Evolutionary conservation across 768 basidiomycete genomes (phyloP).

Genomic region (Pisolithus tinctorius): DNA sequence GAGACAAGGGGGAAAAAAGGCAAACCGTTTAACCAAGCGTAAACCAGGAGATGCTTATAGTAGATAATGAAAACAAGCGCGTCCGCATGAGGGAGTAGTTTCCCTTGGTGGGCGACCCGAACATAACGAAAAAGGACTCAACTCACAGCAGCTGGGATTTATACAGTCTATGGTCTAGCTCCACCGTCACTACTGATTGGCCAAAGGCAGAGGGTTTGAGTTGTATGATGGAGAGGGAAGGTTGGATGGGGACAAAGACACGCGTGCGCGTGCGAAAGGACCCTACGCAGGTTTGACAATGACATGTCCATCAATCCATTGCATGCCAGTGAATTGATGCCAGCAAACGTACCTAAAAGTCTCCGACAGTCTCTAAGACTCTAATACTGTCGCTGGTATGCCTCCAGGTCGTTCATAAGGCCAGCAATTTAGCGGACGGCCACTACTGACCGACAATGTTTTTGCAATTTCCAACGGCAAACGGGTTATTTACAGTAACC

Average conservation of each 20-base stretch:
- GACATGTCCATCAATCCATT: too few relatives aligned
- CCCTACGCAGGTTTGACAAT: not conserved
- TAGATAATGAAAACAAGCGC: conserved; percentile 17
- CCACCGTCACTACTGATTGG: not conserved
- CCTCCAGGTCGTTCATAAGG: too few relatives aligned
- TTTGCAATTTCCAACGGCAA: too few relatives aligned
- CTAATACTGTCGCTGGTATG: too few relatives aligned
- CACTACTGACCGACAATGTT: too few relatives aligned
- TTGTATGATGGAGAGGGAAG: conserved; percentile 7
- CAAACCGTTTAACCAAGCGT: conserved; percentile 5
- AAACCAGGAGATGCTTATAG: conserved; percentile 7
- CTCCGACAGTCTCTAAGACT: too few relatives aligned
- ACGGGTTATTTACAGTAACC: too few relatives aligned
- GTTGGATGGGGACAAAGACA: conserved; percentile 9
- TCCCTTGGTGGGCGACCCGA: conserved; percentile 11
- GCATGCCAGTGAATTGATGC: too few relatives aligned
- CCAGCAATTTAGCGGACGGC: too few relatives aligned
- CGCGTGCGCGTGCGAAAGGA: conserved; percentile 22
- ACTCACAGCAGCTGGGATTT: conserved; percentile 10
- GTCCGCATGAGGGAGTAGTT: conserved; percentile 7
- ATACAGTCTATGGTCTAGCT: not conserved
- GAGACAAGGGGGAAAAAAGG: conserved; percentile 3
- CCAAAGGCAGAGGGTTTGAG: too few relatives aligned
- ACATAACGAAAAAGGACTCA: conserved; percentile 9
- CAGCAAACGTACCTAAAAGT: too few relatives aligned